These are phyloP conservation scores for Desmodesmus armatus DNA, from an alignment of 139 green algal species.

Conservation along the genomic window DNA sequence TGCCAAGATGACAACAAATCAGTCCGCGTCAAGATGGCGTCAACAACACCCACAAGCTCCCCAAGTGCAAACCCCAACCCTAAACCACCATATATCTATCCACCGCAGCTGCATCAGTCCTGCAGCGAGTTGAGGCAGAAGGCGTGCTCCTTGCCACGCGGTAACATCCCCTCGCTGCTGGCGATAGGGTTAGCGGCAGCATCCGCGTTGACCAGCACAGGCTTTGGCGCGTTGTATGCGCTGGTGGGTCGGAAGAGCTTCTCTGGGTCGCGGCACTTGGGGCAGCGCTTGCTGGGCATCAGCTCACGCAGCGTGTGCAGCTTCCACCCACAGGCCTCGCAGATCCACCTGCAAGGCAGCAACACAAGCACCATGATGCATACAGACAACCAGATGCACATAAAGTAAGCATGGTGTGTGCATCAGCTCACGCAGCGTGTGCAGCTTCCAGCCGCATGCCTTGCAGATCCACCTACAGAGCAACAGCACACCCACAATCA, in stretches of 20 bases:
- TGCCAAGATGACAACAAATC: not conserved
- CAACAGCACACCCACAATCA: too few relatives aligned
- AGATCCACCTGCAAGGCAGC: too few relatives aligned
- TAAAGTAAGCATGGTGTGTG: too few relatives aligned
- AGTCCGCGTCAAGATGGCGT: not conserved
- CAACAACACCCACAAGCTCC: not conserved
- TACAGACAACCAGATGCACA: not conserved
- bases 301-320: conserved; percentile 6
- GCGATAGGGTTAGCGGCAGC: not conserved
- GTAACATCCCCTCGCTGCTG: conserved; percentile 16
- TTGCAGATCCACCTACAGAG: conserved; percentile 31
- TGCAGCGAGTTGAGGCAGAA: not conserved
- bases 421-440: conserved; percentile 14
- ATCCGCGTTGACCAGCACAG: not conserved
- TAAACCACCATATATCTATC: too few relatives aligned
- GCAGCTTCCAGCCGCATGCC: conserved; percentile 24
- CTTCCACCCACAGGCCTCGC: conserved; percentile 31
- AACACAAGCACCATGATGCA: too few relatives aligned
- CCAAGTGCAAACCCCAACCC: not conserved
- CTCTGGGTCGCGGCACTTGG: conserved; percentile 38
- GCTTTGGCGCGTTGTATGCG: conserved; percentile 18
- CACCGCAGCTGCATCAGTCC: not conserved
- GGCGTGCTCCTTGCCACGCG: conserved; percentile 20
- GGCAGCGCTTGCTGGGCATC: conserved; percentile 32
- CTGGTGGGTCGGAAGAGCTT: not conserved